phyloP scores from a whole-genome alignment of 2,329 filamentous ascomycete genomes.

The Cordyceps militaris region DNA sequence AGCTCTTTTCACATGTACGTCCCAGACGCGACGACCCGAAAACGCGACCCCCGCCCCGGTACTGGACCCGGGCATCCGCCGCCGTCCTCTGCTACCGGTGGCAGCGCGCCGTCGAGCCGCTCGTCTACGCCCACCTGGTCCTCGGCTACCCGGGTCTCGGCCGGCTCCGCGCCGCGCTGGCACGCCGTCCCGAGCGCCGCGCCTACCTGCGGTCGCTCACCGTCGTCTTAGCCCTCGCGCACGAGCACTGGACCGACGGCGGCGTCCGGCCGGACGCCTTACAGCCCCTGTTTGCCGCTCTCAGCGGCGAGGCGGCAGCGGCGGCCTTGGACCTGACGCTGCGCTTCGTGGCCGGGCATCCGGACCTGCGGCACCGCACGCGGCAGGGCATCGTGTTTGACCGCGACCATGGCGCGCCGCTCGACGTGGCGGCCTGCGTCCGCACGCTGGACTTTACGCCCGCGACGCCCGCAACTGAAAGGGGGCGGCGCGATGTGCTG shows the following conservation, averaged over 20 bases:
- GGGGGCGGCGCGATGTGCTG: not conserved
- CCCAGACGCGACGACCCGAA: not conserved
- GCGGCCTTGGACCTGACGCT: not conserved
- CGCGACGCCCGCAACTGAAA: not conserved
- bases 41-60: not conserved
- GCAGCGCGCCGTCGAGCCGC: constrained; percentile 3
- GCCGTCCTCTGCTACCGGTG: not conserved
- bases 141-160: not conserved
- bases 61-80: not conserved
- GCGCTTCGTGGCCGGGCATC: not conserved
- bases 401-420: not conserved
- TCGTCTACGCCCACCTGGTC: not conserved
- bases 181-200: not conserved
- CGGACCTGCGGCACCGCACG: not conserved
- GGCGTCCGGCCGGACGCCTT: not conserved
- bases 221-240: not conserved
- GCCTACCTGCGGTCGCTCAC: not conserved
- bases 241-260: not conserved
- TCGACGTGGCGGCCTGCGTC: not conserved
- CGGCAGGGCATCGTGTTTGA: not conserved
- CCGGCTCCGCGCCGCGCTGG: not conserved
- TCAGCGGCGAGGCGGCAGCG: not conserved
- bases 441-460: not conserved
- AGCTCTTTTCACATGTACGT: not conserved
- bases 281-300: not conserved